Conservation (phyloP, 108 stramenopile species). For the Licmophora abbreviata region DNA sequence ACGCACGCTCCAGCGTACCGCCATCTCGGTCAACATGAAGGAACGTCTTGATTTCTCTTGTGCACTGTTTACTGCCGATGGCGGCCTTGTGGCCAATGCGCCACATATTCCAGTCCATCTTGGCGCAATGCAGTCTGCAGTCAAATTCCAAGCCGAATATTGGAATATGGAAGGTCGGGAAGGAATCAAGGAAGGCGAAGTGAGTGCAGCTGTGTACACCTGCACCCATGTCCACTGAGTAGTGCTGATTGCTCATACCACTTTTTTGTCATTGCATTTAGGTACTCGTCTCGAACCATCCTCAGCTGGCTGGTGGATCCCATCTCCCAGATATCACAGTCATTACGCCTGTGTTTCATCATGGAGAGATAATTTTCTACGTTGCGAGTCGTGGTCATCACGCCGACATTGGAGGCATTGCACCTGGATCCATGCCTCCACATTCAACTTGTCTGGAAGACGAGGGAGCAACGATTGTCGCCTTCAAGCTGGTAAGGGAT, state of each 20-base stretch:
- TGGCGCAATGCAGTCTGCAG: constrained; percentile 95
- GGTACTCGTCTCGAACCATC: constrained; percentile 96
- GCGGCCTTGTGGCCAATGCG: constrained; percentile 97
- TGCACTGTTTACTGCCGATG: constrained; percentile 91
- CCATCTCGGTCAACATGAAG: constrained; percentile 98
- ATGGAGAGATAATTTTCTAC: constrained; percentile 87
- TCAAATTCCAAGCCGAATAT: constrained; percentile 87
- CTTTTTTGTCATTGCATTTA: too few species aligned
- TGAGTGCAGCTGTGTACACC: too few species aligned
- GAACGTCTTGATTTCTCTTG: constrained; percentile 98
- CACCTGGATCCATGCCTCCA: constrained; percentile 88
- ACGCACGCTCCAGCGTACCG: constrained; percentile 89
- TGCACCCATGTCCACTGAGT: too few species aligned
- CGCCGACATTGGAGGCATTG: constrained; percentile 93
- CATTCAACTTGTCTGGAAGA: constrained; percentile 79
- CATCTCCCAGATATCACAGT: constrained; percentile 97
- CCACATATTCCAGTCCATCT: constrained; percentile 99
- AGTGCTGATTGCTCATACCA: too few species aligned
- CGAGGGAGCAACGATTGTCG: constrained; percentile 97
- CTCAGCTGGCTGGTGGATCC: constrained; percentile 91
- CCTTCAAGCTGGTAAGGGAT: constrained; percentile 91
- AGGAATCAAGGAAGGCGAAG: constrained; percentile 91
- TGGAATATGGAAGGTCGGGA: constrained; percentile 77
- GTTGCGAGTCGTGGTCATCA: constrained; percentile 97
- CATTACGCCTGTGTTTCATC: constrained; percentile 94